Evolutionary conservation across 495 filamentous ascomycete genomes (phyloP).

Genomic region (Sporormia fimetaria): DNA sequence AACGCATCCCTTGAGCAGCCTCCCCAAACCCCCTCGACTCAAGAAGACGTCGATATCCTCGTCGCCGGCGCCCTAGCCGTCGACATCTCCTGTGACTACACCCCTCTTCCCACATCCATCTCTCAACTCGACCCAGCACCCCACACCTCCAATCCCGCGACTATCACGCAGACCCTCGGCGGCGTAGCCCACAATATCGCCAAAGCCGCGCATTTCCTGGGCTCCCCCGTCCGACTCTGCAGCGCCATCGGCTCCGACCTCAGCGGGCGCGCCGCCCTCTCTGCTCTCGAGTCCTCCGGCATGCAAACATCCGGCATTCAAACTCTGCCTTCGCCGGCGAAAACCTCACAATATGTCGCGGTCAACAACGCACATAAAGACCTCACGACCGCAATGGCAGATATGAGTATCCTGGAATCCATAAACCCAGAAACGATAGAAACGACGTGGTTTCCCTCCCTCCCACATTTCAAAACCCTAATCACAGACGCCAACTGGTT

Average conservation of each 20-base stretch:
- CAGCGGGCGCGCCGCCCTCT: slow-evolving; percentile 58
- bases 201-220: slow-evolving; percentile 56
- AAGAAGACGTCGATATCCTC: slow-evolving; percentile 46
- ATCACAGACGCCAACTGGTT: slow-evolving; percentile 80
- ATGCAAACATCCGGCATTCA: slow-evolving; percentile 55
- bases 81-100: slow-evolving; percentile 74
- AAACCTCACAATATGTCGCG: slow-evolving; percentile 84
- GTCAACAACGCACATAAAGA: slow-evolving; percentile 76
- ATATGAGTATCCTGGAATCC: slow-evolving; percentile 75
- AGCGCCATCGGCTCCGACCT: slow-evolving; percentile 68
- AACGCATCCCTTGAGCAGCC: slow-evolving; percentile 2
- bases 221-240: slow-evolving; percentile 52
- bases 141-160: slow-evolving; percentile 78
- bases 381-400: slow-evolving; percentile 79
- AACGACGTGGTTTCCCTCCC: slow-evolving; percentile 18
- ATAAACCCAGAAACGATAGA: slow-evolving; percentile 20
- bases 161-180: slow-evolving; percentile 69
- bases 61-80: slow-evolving; percentile 84
- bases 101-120: slow-evolving; percentile 32
- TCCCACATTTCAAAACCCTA: slow-evolving; percentile 43
- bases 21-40: not conserved
- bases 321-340: slow-evolving; percentile 39
- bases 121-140: slow-evolving; percentile 40
- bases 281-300: slow-evolving; percentile 47
- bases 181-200: slow-evolving; percentile 96